These are phyloP conservation scores for Dendrobium nobile DNA, from an alignment of 106 monocot species.

Conservation along the genomic window DNA sequence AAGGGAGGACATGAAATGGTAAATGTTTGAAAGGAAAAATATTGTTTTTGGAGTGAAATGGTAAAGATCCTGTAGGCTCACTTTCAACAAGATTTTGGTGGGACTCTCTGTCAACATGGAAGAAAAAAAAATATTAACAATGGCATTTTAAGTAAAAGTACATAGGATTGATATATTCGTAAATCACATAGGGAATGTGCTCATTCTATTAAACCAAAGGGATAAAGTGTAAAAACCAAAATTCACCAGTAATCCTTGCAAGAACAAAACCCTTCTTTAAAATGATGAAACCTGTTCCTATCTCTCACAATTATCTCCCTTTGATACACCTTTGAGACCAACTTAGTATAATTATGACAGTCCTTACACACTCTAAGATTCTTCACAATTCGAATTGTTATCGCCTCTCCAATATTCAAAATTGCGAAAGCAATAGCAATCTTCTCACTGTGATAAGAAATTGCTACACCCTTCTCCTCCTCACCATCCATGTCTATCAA, in stretches of 20 bases:
- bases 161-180: too few relatives aligned
- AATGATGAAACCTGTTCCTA: slow-evolving; percentile 20
- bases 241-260: background rate
- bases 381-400: slow-evolving; percentile 39
- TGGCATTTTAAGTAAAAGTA: too few relatives aligned
- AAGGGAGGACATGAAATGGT: too few relatives aligned
- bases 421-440: background rate
- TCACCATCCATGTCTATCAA: slow-evolving; percentile 13
- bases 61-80: too few relatives aligned
- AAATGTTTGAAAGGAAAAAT: too few relatives aligned
- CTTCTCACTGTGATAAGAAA: background rate
- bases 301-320: slow-evolving; percentile 53
- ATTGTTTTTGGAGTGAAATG: too few relatives aligned
- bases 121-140: too few relatives aligned
- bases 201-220: too few relatives aligned
- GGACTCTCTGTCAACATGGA: too few relatives aligned
- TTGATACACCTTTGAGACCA: slow-evolving; percentile 42
- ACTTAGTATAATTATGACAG: slow-evolving; percentile 47
- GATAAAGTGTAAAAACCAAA: background rate
- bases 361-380: slow-evolving; percentile 45
- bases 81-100: too few relatives aligned
- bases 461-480: slow-evolving; percentile 4
- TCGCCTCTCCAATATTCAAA: background rate
- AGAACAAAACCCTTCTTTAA: background rate
- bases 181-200: too few relatives aligned